Evolutionary conservation across 2,329 filamentous ascomycete species (phyloP).

Genomic region (Talaromyces sp.): DNA sequence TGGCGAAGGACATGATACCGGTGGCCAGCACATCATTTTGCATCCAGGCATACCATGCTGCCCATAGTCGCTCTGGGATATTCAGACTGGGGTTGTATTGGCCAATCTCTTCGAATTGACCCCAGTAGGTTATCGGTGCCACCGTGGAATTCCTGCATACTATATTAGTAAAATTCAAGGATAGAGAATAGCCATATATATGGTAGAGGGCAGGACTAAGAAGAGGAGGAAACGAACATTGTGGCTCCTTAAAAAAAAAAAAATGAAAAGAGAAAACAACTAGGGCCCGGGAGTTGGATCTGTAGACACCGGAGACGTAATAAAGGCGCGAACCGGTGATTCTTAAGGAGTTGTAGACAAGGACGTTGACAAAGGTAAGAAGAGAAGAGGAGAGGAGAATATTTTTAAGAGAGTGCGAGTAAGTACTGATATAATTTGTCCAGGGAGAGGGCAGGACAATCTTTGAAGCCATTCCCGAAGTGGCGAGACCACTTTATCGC

Average conservation of each 20-base stretch:
- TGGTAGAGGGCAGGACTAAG: no score
- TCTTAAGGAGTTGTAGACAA: no score
- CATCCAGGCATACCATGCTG: constrained; percentile 96
- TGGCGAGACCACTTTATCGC: constrained; percentile 38
- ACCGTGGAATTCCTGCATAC: constrained; percentile 52
- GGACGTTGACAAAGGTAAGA: no score
- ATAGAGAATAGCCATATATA: no score
- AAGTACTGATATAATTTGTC: background rate
- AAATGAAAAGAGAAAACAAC: no score
- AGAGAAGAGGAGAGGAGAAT: background rate
- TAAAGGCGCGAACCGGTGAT: no score
- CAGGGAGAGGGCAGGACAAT: constrained; percentile 7
- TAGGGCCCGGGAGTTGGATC: no score
- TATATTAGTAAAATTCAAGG: background rate
- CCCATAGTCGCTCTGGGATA: constrained; percentile 85
- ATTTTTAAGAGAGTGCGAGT: background rate
- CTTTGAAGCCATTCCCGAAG: constrained; percentile 33
- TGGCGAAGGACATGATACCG: constrained; percentile 93
- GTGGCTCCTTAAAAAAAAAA: no score
- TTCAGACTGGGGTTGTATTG: constrained; percentile 84
- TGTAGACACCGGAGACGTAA: no score
- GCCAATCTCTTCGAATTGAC: constrained; percentile 65
- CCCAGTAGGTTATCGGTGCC: constrained; percentile 64
- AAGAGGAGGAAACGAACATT: background rate
- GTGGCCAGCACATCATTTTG: constrained; percentile 96